These are phyloP conservation scores for Hibiscus syriacus DNA, from an alignment of 345 rosid genomes.

Conservation along the genomic window DNA sequence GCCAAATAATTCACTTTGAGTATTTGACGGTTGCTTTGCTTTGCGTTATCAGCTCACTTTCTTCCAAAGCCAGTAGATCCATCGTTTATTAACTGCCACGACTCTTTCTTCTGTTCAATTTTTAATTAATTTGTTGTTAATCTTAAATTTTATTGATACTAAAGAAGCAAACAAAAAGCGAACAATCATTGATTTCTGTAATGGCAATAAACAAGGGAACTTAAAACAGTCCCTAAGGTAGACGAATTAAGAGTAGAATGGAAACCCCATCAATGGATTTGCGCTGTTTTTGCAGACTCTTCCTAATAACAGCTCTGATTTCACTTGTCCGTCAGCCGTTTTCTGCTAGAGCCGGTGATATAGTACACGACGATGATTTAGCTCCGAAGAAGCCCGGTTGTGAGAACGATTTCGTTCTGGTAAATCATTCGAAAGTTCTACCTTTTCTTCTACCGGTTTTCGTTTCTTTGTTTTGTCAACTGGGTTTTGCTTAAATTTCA, in stretches of 20 bases:
- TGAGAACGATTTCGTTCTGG: slow-evolving; percentile 94
- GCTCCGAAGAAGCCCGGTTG: slow-evolving; percentile 99
- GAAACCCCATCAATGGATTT: slow-evolving; percentile 53
- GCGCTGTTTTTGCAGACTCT: slow-evolving; percentile 24
- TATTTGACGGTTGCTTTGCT: slow-evolving; percentile 2
- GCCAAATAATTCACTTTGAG: background rate
- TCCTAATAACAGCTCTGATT: slow-evolving; percentile 33
- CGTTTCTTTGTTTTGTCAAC: slow-evolving; percentile 19
- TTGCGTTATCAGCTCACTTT: background rate
- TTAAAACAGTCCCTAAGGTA: slow-evolving; percentile 8
- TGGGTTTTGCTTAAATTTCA: slow-evolving; percentile 18
- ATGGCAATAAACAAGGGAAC: slow-evolving; percentile 19
- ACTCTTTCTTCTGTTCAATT: background rate
- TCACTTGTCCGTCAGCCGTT: slow-evolving; percentile 34
- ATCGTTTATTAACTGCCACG: background rate
- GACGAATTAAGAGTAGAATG: background rate
- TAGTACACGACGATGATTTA: slow-evolving; percentile 76
- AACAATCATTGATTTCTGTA: slow-evolving; percentile 8
- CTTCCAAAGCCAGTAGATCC: background rate
- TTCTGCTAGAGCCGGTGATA: slow-evolving; percentile 70
- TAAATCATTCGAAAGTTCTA: slow-evolving; percentile 15
- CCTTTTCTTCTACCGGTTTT: slow-evolving; percentile 16
- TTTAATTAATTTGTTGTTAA: background rate
- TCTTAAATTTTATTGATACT: background rate
- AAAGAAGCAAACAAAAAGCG: background rate